A percentile compares a stretch with the other conserved stretches of the same genome.
Evolutionary conservation across 2,329 filamentous ascomycete species (phyloP).

Genomic region (Aspergillus hiratsukae): DNA sequence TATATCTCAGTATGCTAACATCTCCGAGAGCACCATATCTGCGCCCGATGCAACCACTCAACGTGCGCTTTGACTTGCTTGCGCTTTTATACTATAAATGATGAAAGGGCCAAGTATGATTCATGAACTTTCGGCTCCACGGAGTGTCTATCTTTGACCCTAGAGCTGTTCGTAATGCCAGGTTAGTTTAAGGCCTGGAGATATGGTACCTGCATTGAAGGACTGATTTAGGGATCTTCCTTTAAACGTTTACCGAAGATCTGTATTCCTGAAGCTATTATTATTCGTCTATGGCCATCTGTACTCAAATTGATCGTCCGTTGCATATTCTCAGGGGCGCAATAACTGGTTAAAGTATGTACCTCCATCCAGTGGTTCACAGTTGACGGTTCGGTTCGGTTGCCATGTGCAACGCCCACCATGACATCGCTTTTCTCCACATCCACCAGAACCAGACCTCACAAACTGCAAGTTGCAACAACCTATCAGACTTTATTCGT

Average conservation of each 20-base stretch:
- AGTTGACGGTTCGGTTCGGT: not conserved
- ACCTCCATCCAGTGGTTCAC: not conserved
- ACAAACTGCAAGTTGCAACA: slow-evolving; percentile 2
- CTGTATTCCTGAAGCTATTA: too few relatives aligned
- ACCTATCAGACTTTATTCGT: not conserved
- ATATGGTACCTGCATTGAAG: not conserved
- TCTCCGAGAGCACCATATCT: not conserved
- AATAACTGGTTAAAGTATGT: not conserved
- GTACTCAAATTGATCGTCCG: not conserved
- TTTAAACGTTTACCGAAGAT: not conserved
- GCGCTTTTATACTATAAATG: not conserved
- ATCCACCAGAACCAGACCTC: slow-evolving; percentile 3
- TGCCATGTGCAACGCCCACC: slow-evolving; percentile 16
- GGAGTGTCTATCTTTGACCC: not conserved
- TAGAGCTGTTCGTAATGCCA: not conserved
- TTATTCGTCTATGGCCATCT: not conserved
- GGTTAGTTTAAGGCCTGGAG: not conserved
- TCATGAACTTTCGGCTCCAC: not conserved
- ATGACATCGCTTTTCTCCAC: slow-evolving; percentile 16
- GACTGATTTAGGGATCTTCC: not conserved
- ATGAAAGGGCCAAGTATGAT: not conserved
- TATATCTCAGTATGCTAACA: not conserved
- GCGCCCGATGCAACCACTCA: not conserved
- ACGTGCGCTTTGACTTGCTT: not conserved
- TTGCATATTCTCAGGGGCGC: not conserved